These are phyloP conservation scores for Panaeolus cyanescens DNA, from an alignment of 768 basidiomycete genomes.

Conservation along the genomic window DNA sequence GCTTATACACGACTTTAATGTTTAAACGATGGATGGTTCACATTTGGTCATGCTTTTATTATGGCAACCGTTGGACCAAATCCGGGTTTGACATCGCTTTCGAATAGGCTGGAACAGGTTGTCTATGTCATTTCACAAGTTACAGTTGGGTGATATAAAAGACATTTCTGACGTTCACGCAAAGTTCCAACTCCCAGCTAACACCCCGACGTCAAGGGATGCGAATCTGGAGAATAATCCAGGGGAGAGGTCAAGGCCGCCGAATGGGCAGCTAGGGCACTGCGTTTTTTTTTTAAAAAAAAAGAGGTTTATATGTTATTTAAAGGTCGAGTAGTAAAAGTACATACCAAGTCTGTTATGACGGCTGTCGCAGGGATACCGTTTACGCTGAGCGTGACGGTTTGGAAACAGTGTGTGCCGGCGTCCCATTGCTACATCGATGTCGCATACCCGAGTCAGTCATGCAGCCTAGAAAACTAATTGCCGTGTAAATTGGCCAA, in stretches of 20 bases:
- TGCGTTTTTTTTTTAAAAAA: neutral
- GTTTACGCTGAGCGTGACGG: slow-evolving; percentile 51
- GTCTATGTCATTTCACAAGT: too few relatives aligned
- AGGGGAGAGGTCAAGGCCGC: slow-evolving; percentile 61
- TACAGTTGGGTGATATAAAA: too few relatives aligned
- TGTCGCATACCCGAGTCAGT: neutral
- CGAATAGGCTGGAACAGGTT: too few relatives aligned
- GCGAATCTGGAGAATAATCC: slow-evolving; percentile 64
- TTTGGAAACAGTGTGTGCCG: slow-evolving; percentile 47
- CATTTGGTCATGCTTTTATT: too few relatives aligned
- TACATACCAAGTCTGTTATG: slow-evolving; percentile 53
- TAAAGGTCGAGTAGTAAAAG: neutral
- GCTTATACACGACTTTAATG: too few relatives aligned
- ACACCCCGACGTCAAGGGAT: slow-evolving; percentile 41
- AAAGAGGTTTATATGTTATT: neutral
- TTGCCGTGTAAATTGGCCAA: neutral
- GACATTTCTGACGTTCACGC: too few relatives aligned
- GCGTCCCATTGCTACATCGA: slow-evolving; percentile 22
- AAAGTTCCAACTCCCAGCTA: slow-evolving; percentile 59
- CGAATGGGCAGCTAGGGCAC: slow-evolving; percentile 49
- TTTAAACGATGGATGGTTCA: too few relatives aligned
- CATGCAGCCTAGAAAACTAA: too few relatives aligned
- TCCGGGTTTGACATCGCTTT: too few relatives aligned
- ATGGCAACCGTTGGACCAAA: too few relatives aligned
- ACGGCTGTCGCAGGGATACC: slow-evolving; percentile 51